phyloP scores from a whole-genome alignment of 2,329 filamentous ascomycete species.

The Dothidotthia symphoricarpi region DNA sequence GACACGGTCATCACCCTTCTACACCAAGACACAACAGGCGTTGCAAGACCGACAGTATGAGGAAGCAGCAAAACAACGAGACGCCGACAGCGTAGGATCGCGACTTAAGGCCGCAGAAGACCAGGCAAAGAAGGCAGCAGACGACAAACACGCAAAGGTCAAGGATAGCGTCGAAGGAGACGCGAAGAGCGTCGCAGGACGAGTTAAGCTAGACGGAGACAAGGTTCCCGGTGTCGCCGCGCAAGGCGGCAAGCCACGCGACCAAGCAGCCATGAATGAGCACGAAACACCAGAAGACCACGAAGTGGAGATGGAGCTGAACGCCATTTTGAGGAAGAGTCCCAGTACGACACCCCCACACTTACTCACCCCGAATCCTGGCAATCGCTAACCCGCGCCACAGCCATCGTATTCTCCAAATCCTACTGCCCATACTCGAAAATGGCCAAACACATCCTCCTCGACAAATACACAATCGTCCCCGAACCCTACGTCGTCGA shows the following conservation, averaged over 20 bases:
- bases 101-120: constrained; percentile 68
- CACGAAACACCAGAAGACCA: constrained; percentile 59
- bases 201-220: constrained; percentile 50
- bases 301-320: constrained; percentile 68
- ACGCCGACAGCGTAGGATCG: constrained; percentile 56
- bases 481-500: constrained; percentile 87
- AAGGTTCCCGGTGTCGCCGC: constrained; percentile 45
- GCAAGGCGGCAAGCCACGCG: constrained; percentile 44
- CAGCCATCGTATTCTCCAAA: constrained; percentile 96
- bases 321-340: constrained; percentile 76
- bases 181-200: constrained; percentile 53
- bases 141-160: constrained; percentile 60
- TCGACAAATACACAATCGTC: constrained; percentile 79
- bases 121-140: constrained; percentile 65
- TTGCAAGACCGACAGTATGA: constrained; percentile 41
- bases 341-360: constrained; percentile 61
- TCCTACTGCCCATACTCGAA: constrained; percentile 85
- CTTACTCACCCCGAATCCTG: neutral
- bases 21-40: constrained; percentile 58
- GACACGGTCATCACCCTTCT: constrained; percentile 55
- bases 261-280: constrained; percentile 44
- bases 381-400: constrained; percentile 7
- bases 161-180: constrained; percentile 35
- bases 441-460: constrained; percentile 78
- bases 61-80: constrained; percentile 46